Percentiles rank a stretch among this genome's conserved stretches.
Conservation (phyloP, 306 rosid species). For the Quercus ilex region DNA sequence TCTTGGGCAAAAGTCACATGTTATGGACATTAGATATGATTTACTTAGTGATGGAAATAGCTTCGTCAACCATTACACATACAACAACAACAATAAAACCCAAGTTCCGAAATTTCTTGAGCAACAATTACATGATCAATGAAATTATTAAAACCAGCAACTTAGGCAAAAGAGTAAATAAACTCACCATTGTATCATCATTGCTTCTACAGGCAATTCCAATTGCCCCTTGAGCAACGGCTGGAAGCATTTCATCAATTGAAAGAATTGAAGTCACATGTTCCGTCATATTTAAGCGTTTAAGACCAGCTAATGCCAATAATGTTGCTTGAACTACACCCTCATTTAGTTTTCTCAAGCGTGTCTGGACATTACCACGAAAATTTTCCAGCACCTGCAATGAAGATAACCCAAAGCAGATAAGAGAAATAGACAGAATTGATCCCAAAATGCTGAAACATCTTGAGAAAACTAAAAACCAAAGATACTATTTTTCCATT, state of each 20-base stretch:
- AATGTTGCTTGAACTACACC: constrained; percentile 96
- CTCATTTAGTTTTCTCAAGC: constrained; percentile 74
- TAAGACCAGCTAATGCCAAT: constrained; percentile 91
- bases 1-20: background rate
- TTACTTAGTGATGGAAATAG: background rate
- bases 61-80: background rate
- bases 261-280: constrained; percentile 48
- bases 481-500: background rate
- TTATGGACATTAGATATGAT: background rate
- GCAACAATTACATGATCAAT: background rate
- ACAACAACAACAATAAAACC: too few species aligned
- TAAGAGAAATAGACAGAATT: background rate
- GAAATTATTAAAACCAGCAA: background rate
- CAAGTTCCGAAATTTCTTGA: background rate
- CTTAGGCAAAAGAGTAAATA: background rate
- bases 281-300: constrained; percentile 67
- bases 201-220: constrained; percentile 59
- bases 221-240: constrained; percentile 72
- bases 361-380: constrained; percentile 95
- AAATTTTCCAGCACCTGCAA: constrained; percentile 85
- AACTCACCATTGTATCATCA: constrained; percentile 70
- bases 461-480: background rate
- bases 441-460: background rate
- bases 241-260: constrained; percentile 65
- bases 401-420: constrained; percentile 11